Evolutionary conservation across 306 rosid genomes (phyloP), one percentile per base, ranked within the genome.

Genomic region (Oemleria cerasiformis): DNA sequence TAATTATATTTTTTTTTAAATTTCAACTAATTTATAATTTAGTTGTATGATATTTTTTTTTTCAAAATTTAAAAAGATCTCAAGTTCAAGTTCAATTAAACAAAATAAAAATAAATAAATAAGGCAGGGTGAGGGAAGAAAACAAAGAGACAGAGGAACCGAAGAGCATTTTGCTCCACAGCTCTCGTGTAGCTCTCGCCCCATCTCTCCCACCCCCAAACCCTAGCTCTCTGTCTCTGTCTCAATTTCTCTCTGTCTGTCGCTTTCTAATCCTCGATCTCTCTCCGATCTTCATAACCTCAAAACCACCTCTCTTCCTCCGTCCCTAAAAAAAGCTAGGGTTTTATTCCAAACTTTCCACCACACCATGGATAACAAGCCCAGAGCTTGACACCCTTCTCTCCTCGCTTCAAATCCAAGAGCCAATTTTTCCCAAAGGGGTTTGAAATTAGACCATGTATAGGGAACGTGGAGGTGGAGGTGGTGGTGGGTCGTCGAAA

Each of bases 401-500:
- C 59, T 19, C 25, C 63, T 61, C 25, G 65, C 63, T 17, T 58
- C 47, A n/a, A 68, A 68, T 63, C 60, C 50, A 72, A 57, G 42
- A 57, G 36, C n/a, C 44, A 13, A 70, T 20, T 23, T 17, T 54
- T 14, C 20, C 21, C 20, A 36, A 61, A n/a, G 66, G 66, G 55
- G 36, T 38, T 49, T 17, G 68, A 38, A 44, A 44, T 16, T 14
- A 50, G 72, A 77, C 77, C 30, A 86, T 86, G 90, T 83, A 83
- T 65, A 83, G 84, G 51, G 90, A 83, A 47, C 90, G 90, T 55
- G 90, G 84, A 17, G 80, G 79, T 54, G 88, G 74, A 49, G 88
- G 80, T 17, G 76, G 74, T 54, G 85, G 74, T 51, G 88, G 82
- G 56, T 86, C 86, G 19, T 83, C 90, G 57, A 86, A 84, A 72